Evolutionary conservation across 768 basidiomycete genomes (phyloP).

Genomic region (Leccinum imitatum): DNA sequence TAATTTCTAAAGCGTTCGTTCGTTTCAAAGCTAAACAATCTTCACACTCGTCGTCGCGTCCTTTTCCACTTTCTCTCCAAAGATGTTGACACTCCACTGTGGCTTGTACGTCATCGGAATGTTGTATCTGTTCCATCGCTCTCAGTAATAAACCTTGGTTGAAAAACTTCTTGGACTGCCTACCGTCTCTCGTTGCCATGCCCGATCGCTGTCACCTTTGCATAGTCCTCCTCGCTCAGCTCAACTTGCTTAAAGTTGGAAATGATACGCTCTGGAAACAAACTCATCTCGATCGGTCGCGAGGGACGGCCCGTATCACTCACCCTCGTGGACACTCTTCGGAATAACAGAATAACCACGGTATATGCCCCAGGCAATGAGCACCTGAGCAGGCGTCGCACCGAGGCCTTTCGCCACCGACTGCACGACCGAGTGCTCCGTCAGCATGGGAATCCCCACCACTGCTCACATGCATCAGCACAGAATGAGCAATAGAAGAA

Average conservation of each 20-base stretch:
- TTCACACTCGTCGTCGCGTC: conserved; percentile 33
- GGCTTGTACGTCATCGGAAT: conserved; percentile 59
- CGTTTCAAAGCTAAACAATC: conserved; percentile 23
- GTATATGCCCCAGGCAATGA: conserved; percentile 76
- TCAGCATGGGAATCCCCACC: conserved; percentile 61
- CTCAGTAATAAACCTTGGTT: not conserved
- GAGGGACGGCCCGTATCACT: conserved; percentile 4
- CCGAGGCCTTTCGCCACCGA: conserved; percentile 61
- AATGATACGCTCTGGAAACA: conserved; percentile 51
- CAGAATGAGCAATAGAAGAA: too few species aligned
- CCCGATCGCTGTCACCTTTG: conserved; percentile 45
- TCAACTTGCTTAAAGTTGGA: conserved; percentile 79
- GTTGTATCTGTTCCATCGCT: conserved; percentile 42
- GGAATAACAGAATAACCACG: conserved; percentile 84
- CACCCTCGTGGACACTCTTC: conserved; percentile 69
- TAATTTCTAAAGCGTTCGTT: not conserved
- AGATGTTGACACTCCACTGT: conserved; percentile 72
- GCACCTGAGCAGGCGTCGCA: conserved; percentile 75
- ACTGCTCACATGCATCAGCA: conserved; percentile 35
- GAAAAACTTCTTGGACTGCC: not conserved
- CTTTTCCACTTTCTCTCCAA: conserved; percentile 61
- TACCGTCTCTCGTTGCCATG: conserved; percentile 37
- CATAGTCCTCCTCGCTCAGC: conserved; percentile 65
- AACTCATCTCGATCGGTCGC: not conserved
- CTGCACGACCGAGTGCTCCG: conserved; percentile 61